These are phyloP conservation scores for Erysimum cheiranthoides DNA, from an alignment of 345 rosid species.

Conservation along the genomic window DNA sequence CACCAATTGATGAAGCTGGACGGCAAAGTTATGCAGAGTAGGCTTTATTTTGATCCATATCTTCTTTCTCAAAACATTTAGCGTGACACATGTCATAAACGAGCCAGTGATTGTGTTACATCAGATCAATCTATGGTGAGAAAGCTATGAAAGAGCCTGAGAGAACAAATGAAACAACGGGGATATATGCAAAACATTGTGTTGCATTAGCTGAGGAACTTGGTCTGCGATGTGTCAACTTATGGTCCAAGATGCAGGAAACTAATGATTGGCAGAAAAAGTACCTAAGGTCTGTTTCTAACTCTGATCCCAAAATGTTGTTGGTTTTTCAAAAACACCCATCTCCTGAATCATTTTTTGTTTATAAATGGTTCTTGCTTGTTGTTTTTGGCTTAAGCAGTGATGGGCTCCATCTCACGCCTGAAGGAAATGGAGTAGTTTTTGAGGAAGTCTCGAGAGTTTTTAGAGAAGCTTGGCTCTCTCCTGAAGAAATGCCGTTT, in stretches of 20 bases:
- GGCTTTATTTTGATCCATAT: conserved; percentile 14
- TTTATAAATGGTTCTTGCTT: conserved; percentile 31
- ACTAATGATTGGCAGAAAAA: conserved; percentile 80
- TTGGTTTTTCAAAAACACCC: conserved; percentile 4
- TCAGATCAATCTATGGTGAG: conserved; percentile 75
- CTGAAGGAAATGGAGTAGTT: conserved; percentile 78
- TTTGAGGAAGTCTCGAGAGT: conserved; percentile 60
- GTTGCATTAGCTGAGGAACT: conserved; percentile 68
- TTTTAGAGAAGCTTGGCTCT: conserved; percentile 71
- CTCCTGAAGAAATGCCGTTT: conserved; percentile 73
- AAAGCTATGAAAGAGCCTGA: conserved; percentile 73
- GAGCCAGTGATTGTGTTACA: background rate
- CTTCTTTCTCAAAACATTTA: background rate
- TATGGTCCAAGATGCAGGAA: conserved; percentile 95
- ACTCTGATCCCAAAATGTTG: conserved; percentile 1
- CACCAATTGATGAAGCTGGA: conserved; percentile 80
- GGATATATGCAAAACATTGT: conserved; percentile 74
- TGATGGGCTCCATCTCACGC: conserved; percentile 86
- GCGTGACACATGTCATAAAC: background rate
- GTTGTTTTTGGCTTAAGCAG: conserved; percentile 51
- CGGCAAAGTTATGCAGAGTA: conserved; percentile 70
- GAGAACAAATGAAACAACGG: conserved; percentile 80
- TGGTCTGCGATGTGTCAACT: conserved; percentile 58
- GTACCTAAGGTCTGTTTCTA: conserved; percentile 66
- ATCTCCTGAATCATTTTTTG: background rate